Evolutionary conservation across 108 stramenopile genomes (phyloP), one percentile per base, ranked within the genome.

Genomic region (Aurantiochytrium sp.): DNA sequence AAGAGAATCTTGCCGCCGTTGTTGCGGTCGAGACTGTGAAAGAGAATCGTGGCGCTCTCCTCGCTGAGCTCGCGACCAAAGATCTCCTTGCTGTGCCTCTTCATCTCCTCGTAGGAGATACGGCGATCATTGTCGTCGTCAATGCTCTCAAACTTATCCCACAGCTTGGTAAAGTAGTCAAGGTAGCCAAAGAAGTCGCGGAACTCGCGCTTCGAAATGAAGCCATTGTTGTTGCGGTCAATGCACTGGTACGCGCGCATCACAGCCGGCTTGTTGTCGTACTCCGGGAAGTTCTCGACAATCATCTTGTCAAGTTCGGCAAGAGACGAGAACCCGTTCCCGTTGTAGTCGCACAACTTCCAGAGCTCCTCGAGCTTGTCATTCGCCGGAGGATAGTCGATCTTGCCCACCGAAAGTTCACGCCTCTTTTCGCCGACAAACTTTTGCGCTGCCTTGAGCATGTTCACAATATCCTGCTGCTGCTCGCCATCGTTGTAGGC

Each of bases 191-290:
- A 60, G 45, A 88, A 44, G 58, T 60, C 53, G 10, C 49, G n/a
- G 60, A 88, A 88, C 88, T 88, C 88, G 60, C 19, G 43, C 88
- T 69, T 64, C n/a, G 88, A 64, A 19, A 88, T 45, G 51, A 88
- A 88, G 64, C 88, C 88, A 35, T 60, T 64, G 12, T 60, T 60
- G 88, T 88, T 60, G 10, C 14, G 19, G 64, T 88, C 88, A 44
- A 44, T 44, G 47, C 60, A 88, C 23, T 88, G 60, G 47, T 88
- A 88, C n/a, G 88, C 88, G 19, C 88, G 88, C 43, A 88, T 59
- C 14, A 88, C 44, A 5, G 88, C 88, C 47, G 58, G 88, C 88
- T 88, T 88, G 88, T 88, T 44, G 64, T 88, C 88, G 47, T 88
- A 88, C 88, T 88, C 60, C 1, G 88, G 88, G 60, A 60, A 88